Percentiles rank a stretch among this genome's conserved stretches.
phyloP scores from a whole-genome alignment of 1,139 yeast species.

The Blastobotrys apis region DNA sequence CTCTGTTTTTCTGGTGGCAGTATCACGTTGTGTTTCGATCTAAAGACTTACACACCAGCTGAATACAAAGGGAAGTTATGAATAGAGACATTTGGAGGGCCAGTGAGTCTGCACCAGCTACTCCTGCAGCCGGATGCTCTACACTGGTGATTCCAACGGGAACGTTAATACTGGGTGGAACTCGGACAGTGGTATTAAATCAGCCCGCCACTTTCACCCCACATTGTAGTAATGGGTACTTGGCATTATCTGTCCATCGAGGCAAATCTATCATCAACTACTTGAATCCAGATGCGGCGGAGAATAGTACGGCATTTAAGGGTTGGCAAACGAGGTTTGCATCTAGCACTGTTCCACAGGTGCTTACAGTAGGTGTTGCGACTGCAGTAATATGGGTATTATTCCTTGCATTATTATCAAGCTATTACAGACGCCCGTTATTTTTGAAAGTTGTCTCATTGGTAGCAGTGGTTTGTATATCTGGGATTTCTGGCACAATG shows the following conservation, averaged over 20 bases:
- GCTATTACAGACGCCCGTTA: conserved; percentile 25
- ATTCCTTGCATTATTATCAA: conserved; percentile 23
- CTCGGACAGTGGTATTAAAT: conserved; percentile 16
- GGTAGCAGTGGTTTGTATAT: conserved; percentile 24
- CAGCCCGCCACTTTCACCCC: conserved; percentile 20
- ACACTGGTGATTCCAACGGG: conserved; percentile 14
- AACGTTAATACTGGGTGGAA: conserved; percentile 18
- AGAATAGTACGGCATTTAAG: conserved; percentile 4
- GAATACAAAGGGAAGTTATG: too few species aligned
- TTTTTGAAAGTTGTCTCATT: conserved; percentile 25
- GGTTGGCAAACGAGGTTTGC: conserved; percentile 26
- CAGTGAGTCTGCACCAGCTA: neutral
- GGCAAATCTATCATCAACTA: conserved; percentile 17
- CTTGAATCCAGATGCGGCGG: conserved; percentile 5
- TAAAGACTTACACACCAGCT: too few species aligned
- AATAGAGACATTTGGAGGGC: conserved; percentile 6
- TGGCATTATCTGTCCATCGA: conserved; percentile 16
- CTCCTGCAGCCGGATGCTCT: conserved; percentile 6
- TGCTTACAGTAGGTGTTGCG: conserved; percentile 24
- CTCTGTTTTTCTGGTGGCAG: too few species aligned
- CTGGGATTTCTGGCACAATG: conserved; percentile 23
- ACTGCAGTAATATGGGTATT: conserved; percentile 29
- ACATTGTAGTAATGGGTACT: conserved; percentile 18
- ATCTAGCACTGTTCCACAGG: conserved; percentile 1
- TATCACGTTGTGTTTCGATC: too few species aligned